A percentile compares a stretch with the other conserved stretches of the same genome.
phyloP scores from a whole-genome alignment of 192 early-diverging fungal species.

The Obelidium mucronatum region DNA sequence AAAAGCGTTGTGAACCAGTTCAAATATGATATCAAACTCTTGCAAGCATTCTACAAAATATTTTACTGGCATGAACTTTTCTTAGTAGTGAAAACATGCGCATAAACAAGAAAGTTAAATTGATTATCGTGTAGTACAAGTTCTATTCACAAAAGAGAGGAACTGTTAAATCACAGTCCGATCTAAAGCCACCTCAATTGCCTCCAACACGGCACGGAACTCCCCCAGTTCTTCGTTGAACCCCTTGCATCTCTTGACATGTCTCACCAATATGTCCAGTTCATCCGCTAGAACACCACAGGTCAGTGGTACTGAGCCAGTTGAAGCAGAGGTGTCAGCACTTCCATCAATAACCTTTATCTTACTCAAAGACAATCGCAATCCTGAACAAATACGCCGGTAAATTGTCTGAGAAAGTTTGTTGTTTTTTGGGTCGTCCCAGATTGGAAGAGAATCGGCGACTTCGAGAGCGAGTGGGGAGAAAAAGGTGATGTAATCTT shows the following conservation, averaged over 20 bases:
- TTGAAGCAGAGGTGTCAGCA: neutral
- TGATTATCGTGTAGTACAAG: no score
- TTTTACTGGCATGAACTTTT: no score
- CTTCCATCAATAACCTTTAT: neutral
- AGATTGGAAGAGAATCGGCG: conserved; percentile 2
- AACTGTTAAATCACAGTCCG: no score
- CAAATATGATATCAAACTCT: no score
- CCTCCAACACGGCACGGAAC: conserved; percentile 8
- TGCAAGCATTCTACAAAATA: no score
- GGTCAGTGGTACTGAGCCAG: neutral
- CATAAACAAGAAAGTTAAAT: no score
- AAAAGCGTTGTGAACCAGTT: no score
- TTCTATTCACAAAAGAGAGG: no score
- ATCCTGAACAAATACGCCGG: neutral
- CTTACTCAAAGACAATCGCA: neutral
- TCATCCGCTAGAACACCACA: neutral
- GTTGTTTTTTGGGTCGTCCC: conserved; percentile 19
- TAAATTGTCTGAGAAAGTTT: conserved; percentile 12
- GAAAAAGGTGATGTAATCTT: conserved; percentile 21
- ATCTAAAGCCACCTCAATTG: conserved; percentile 8
- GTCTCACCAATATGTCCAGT: neutral
- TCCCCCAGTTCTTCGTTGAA: neutral
- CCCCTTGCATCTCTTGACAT: conserved; percentile 15
- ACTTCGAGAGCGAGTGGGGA: conserved; percentile 11
- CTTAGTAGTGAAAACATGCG: no score